Percentiles rank a stretch among this genome's conserved stretches.
Evolutionary conservation across 352 stramenopile species (phyloP).

Genomic region (Stramenopiles sp.): DNA sequence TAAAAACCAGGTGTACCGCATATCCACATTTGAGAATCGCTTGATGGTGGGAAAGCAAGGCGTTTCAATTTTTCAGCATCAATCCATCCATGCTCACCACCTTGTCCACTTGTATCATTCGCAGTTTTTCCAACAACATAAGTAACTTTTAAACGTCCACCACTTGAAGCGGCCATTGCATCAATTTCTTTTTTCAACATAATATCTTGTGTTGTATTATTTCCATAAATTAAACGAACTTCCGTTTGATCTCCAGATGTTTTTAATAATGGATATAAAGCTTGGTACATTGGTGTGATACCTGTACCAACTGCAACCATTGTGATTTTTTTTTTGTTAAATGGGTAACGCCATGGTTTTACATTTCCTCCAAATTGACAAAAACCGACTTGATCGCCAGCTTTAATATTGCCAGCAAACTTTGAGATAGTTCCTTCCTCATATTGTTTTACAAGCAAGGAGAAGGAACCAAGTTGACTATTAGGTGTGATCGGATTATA

Average conservation of each 20-base stretch:
- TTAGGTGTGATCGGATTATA: no score
- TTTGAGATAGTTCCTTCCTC: no score
- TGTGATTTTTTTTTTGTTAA: constrained; percentile 7
- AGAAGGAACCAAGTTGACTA: no score
- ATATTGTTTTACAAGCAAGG: no score
- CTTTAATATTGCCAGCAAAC: no score
- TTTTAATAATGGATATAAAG: neutral
- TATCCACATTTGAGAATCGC: constrained; percentile 7
- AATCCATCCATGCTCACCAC: constrained; percentile 9
- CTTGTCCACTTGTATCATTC: neutral
- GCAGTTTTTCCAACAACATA: constrained; percentile 11
- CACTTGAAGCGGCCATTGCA: neutral
- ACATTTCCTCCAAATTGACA: no score
- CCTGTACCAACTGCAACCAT: constrained; percentile 13
- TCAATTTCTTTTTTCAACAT: constrained; percentile 11
- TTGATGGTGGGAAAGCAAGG: constrained; percentile 8
- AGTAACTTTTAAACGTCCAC: constrained; percentile 1
- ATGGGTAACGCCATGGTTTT: no score
- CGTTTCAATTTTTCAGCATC: neutral
- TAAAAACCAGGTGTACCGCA: constrained; percentile 11
- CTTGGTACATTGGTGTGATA: constrained; percentile 13
- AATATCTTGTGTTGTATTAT: constrained; percentile 2
- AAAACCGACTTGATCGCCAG: no score
- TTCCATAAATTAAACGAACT: constrained; percentile 11
- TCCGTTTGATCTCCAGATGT: constrained; percentile 8